These are phyloP conservation scores for Chlorella ohadii DNA, from an alignment of 139 green algal species.

Conservation along the genomic window DNA sequence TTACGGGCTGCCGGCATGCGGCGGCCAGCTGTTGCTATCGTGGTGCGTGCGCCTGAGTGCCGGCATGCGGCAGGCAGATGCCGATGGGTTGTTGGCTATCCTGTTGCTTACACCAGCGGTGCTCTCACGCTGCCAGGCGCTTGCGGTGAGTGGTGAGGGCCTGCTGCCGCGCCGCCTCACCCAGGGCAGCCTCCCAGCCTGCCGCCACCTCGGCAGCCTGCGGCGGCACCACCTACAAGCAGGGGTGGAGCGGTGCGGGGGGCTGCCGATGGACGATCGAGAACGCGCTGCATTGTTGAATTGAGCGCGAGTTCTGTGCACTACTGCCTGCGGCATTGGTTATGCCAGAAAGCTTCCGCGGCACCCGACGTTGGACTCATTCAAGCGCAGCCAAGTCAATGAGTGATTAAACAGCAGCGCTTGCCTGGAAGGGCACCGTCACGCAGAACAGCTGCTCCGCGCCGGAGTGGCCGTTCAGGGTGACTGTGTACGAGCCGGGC, in stretches of 20 bases:
- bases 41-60: too few relatives aligned
- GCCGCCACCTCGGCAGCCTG: background rate
- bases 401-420: too few relatives aligned
- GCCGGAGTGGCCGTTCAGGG: background rate
- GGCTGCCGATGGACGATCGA: too few relatives aligned
- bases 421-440: slow-evolving; percentile 3
- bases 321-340: too few relatives aligned
- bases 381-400: too few relatives aligned
- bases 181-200: background rate
- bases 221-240: slow-evolving; percentile 17
- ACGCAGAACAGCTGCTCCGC: slow-evolving; percentile 22
- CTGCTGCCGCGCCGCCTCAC: background rate
- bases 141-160: slow-evolving; percentile 21
- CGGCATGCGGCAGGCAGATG: too few relatives aligned
- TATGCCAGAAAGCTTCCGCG: background rate
- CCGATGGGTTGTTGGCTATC: too few relatives aligned
- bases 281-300: too few relatives aligned
- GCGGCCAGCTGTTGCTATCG: too few relatives aligned
- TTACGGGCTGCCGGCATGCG: too few relatives aligned
- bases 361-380: background rate
- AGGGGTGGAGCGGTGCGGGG: too few relatives aligned
- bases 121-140: background rate
- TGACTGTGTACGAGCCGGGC: slow-evolving; percentile 18
- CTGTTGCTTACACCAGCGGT: background rate
- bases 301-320: too few relatives aligned